Percentiles rank a stretch among this genome's conserved stretches.
Evolutionary conservation across 1,284 basidiomycete genomes (phyloP).

Genomic region (Ganoderma resinaceum): DNA sequence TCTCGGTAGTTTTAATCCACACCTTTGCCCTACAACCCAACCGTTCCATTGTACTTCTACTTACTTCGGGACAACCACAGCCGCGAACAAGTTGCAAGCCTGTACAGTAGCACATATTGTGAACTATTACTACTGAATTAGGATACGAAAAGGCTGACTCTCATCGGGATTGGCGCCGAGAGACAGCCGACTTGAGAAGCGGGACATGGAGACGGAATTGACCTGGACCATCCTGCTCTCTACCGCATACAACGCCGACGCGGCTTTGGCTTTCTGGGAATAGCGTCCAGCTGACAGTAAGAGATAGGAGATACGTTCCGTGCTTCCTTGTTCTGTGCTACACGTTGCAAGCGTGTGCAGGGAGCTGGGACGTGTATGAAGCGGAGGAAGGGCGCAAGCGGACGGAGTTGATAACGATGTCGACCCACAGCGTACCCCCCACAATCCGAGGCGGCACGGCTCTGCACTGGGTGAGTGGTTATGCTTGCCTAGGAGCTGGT

Average conservation of each 20-base stretch:
- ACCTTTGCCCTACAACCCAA: too few relatives aligned
- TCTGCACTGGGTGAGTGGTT: constrained; percentile 30
- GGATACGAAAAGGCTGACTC: constrained; percentile 10
- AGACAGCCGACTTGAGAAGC: constrained; percentile 4
- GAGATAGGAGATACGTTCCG: constrained; percentile 13
- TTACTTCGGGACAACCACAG: background rate
- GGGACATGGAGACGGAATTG: background rate
- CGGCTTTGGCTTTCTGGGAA: constrained; percentile 9
- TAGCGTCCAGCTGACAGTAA: constrained; percentile 18
- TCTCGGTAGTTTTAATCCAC: too few relatives aligned
- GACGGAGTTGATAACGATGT: constrained; percentile 26
- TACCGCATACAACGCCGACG: constrained; percentile 13
- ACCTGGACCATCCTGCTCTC: constrained; percentile 3
- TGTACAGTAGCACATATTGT: background rate
- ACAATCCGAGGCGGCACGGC: constrained; percentile 27
- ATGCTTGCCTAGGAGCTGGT: constrained; percentile 12
- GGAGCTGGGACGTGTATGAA: constrained; percentile 24
- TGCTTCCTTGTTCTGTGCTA: constrained; percentile 22
- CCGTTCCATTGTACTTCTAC: background rate
- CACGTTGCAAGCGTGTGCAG: constrained; percentile 29
- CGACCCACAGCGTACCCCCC: constrained; percentile 27
- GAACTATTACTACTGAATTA: constrained; percentile 1
- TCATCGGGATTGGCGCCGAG: constrained; percentile 14
- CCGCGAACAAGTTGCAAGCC: background rate
- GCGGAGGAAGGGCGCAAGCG: constrained; percentile 24